phyloP scores from a whole-genome alignment of 495 filamentous ascomycete species.

The Talaromyces nanjingensis region DNA sequence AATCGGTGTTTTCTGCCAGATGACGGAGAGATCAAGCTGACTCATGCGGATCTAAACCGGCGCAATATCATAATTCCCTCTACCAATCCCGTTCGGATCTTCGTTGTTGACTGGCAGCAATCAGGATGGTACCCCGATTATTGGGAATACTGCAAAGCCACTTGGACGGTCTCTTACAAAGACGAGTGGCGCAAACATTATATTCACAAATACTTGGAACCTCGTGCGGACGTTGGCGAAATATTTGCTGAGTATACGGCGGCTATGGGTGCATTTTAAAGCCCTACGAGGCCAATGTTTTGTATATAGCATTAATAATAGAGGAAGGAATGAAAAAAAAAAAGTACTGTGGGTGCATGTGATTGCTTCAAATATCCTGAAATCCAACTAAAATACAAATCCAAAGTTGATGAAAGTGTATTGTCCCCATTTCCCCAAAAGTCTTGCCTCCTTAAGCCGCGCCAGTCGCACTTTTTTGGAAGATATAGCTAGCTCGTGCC shows the following conservation, averaged over 20 bases:
- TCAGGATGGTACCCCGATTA: constrained; percentile 37
- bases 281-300: no score
- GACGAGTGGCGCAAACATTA: constrained; percentile 24
- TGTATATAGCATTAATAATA: no score
- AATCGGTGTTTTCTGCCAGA: constrained; percentile 34
- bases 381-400: no score
- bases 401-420: no score
- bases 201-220: constrained; percentile 22
- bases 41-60: constrained; percentile 34
- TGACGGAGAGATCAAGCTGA: constrained; percentile 25
- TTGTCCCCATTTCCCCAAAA: neutral
- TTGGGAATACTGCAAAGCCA: constrained; percentile 39
- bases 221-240: constrained; percentile 6
- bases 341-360: no score
- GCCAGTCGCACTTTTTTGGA: no score
- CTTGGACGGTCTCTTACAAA: constrained; percentile 22
- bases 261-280: no score
- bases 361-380: no score
- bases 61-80: constrained; percentile 33
- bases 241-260: no score
- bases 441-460: no score
- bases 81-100: constrained; percentile 19
- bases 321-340: no score
- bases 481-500: no score
- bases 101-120: constrained; percentile 34